Conservation (phyloP, 2,329 filamentous ascomycete species). For the Dactylonectria estremocensis region DNA sequence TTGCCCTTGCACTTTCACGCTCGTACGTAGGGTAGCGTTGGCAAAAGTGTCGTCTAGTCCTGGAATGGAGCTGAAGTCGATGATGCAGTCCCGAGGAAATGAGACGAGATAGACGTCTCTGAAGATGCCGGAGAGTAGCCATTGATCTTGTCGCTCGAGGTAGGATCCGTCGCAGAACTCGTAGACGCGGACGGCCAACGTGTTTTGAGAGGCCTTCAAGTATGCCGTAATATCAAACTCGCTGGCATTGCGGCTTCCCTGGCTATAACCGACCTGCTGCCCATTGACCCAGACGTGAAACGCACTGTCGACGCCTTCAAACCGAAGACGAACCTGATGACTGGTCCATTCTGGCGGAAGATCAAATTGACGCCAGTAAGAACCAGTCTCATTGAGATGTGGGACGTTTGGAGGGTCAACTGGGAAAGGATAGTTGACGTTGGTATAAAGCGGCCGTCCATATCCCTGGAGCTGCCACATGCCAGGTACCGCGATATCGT, state of each 20-base stretch:
- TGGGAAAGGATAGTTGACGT: conserved; percentile 75
- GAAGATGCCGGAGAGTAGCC: conserved; percentile 77
- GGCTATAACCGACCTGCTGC: conserved; percentile 73
- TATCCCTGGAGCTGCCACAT: conserved; percentile 80
- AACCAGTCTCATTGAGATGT: conserved; percentile 74
- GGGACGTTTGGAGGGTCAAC: conserved; percentile 74
- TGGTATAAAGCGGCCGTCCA: conserved; percentile 76
- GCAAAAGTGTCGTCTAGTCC: conserved; percentile 67
- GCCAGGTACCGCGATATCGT: conserved; percentile 71
- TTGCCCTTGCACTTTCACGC: conserved; percentile 57
- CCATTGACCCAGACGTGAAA: conserved; percentile 80
- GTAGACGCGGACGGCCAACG: conserved; percentile 74
- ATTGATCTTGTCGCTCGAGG: conserved; percentile 78
- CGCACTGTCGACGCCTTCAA: conserved; percentile 79
- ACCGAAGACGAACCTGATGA: conserved; percentile 71
- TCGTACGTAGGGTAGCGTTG: not conserved
- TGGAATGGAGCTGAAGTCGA: conserved; percentile 70
- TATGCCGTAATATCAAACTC: conserved; percentile 76
- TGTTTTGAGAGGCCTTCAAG: conserved; percentile 61
- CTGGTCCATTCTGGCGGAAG: conserved; percentile 63
- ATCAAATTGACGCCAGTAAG: conserved; percentile 69
- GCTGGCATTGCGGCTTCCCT: conserved; percentile 77
- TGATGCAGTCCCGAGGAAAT: conserved; percentile 66
- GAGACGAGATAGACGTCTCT: conserved; percentile 74
- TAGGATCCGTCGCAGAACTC: conserved; percentile 78